These are phyloP conservation scores for Sporothrix pallida DNA, from an alignment of 2,329 filamentous ascomycete species.

Conservation along the genomic window DNA sequence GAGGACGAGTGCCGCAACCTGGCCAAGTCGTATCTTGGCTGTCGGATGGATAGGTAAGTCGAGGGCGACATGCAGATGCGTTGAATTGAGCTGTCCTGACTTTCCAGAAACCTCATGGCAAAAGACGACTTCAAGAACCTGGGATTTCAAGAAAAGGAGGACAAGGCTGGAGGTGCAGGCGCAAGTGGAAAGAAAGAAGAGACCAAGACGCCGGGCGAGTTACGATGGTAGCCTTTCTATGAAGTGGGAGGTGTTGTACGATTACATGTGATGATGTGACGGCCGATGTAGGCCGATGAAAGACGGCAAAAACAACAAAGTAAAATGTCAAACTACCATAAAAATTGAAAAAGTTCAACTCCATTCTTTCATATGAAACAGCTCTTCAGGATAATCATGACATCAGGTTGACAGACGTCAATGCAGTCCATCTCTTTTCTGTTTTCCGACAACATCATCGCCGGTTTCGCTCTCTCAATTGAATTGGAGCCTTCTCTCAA, in stretches of 20 bases:
- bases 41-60: conserved; percentile 86
- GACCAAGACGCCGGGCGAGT: conserved; percentile 43
- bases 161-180: conserved; percentile 37
- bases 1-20: conserved; percentile 82
- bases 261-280: conserved; percentile 2
- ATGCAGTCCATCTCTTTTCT: too few species aligned
- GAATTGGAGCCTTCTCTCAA: too few species aligned
- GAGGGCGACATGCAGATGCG: conserved; percentile 50
- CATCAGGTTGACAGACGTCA: neutral
- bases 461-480: conserved; percentile 3
- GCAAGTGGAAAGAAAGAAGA: conserved; percentile 38
- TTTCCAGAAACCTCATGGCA: conserved; percentile 87
- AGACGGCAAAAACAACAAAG: neutral
- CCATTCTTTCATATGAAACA: neutral
- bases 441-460: neutral
- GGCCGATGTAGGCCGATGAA: neutral
- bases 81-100: neutral
- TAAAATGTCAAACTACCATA: neutral
- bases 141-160: conserved; percentile 66
- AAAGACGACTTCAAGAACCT: conserved; percentile 94
- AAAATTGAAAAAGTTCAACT: conserved; percentile 23
- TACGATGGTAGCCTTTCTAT: conserved; percentile 44
- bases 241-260: neutral
- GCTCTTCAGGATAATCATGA: neutral
- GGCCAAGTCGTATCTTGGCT: conserved; percentile 86